phyloP scores from a whole-genome alignment of 2,329 filamentous ascomycete species.

The Lachnellula occidentalis region DNA sequence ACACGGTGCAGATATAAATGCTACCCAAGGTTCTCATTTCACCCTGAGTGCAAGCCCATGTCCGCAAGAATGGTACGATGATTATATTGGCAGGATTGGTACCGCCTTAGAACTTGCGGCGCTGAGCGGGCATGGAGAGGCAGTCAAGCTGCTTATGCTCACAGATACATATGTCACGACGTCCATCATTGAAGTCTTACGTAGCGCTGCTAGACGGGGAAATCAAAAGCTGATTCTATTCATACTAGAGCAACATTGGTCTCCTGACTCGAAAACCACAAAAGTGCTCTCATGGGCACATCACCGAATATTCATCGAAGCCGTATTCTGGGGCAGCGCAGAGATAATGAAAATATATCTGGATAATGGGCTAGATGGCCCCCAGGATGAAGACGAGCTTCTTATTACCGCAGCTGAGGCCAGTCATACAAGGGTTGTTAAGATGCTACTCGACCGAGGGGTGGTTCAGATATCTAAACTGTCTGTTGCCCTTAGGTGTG shows the following conservation, averaged over 20 bases:
- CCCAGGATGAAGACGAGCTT: too few relatives aligned
- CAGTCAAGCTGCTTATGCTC: neutral
- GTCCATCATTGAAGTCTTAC: neutral
- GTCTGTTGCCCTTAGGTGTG: neutral
- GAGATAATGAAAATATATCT: too few relatives aligned
- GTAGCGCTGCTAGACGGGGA: neutral
- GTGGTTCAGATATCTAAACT: neutral
- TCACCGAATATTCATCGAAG: too few relatives aligned
- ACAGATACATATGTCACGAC: neutral
- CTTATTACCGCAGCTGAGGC: neutral
- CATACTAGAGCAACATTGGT: too few relatives aligned
- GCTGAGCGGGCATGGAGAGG: neutral
- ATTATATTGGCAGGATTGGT: neutral
- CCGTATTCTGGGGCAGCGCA: too few relatives aligned
- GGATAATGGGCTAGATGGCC: too few relatives aligned
- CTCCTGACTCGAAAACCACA: too few relatives aligned
- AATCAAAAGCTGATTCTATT: neutral
- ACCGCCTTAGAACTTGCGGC: neutral
- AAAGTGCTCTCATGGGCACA: too few relatives aligned
- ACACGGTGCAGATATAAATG: neutral
- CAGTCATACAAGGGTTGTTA: neutral
- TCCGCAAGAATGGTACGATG: too few relatives aligned
- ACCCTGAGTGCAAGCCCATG: too few relatives aligned
- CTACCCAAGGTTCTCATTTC: neutral
- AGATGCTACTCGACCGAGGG: neutral